Evolutionary conservation across 345 rosid genomes (phyloP).

Genomic region (Aquilaria sinensis): DNA sequence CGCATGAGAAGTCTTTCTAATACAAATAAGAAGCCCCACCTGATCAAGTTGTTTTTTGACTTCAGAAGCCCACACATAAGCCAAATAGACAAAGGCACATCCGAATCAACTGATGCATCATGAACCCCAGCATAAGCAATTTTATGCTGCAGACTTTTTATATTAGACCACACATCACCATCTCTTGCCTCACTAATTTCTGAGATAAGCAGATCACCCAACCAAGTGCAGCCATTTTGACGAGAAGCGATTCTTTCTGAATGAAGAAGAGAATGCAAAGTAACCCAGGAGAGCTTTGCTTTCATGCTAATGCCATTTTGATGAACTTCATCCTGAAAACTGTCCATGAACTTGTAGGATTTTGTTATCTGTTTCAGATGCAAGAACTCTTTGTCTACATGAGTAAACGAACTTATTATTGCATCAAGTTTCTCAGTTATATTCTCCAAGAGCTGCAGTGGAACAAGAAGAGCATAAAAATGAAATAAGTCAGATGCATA

Average conservation of each 20-base stretch:
- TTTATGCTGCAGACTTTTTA: conserved; percentile 56
- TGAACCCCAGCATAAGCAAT: conserved; percentile 65
- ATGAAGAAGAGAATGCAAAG: conserved; percentile 93
- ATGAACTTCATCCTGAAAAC: conserved; percentile 32
- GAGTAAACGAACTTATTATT: conserved; percentile 82
- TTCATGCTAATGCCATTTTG: conserved; percentile 44
- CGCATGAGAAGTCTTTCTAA: conserved; percentile 97
- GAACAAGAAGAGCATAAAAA: conserved; percentile 11
- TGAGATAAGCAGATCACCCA: conserved; percentile 85
- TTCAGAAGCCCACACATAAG: conserved; percentile 91
- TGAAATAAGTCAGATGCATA: background rate
- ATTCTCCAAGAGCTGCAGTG: conserved; percentile 70
- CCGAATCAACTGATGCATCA: conserved; percentile 60
- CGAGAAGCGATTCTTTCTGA: conserved; percentile 74
- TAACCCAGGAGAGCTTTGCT: conserved; percentile 75
- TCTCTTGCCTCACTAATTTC: conserved; percentile 76
- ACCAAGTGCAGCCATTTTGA: conserved; percentile 91
- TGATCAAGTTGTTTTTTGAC: conserved; percentile 59
- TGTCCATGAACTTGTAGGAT: conserved; percentile 57
- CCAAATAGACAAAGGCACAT: conserved; percentile 73
- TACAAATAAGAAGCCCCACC: conserved; percentile 89
- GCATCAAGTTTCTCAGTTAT: conserved; percentile 75
- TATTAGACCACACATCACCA: conserved; percentile 63
- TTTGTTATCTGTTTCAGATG: conserved; percentile 72
- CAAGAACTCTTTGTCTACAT: conserved; percentile 79